phyloP scores from a whole-genome alignment of 331 rosid genomes.

The Dryas integrifolia region DNA sequence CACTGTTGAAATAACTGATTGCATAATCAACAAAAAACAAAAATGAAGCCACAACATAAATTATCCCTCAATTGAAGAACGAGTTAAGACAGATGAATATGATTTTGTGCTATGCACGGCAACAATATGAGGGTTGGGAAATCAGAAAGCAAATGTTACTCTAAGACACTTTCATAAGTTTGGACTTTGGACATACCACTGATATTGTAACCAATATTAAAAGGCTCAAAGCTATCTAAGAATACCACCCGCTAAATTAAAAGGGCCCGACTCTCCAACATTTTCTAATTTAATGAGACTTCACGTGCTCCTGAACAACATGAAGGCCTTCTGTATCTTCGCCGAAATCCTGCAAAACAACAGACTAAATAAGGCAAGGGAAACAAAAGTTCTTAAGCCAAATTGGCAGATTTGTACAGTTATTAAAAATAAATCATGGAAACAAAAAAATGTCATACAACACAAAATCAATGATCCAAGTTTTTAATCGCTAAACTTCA shows the following conservation, averaged over 20 bases:
- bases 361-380: neutral
- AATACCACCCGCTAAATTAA: neutral
- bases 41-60: conserved; percentile 2
- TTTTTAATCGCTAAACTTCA: neutral
- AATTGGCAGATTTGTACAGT: no score
- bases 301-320: conserved; percentile 70
- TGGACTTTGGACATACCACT: neutral
- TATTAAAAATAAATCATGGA: neutral
- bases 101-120: no score
- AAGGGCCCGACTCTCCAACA: conserved; percentile 5
- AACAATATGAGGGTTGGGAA: neutral
- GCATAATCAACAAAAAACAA: neutral
- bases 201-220: neutral
- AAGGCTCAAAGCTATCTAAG: conserved; percentile 23
- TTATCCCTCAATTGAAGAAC: neutral
- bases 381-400: neutral
- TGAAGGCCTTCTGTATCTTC: conserved; percentile 73
- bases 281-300: conserved; percentile 44
- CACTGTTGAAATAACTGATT: no score
- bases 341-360: conserved; percentile 57
- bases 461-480: neutral
- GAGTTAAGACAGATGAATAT: neutral
- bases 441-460: neutral
- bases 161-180: neutral
- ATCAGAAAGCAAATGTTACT: neutral